phyloP scores from a whole-genome alignment of 768 basidiomycete genomes.

The Lactarius deliciosus region DNA sequence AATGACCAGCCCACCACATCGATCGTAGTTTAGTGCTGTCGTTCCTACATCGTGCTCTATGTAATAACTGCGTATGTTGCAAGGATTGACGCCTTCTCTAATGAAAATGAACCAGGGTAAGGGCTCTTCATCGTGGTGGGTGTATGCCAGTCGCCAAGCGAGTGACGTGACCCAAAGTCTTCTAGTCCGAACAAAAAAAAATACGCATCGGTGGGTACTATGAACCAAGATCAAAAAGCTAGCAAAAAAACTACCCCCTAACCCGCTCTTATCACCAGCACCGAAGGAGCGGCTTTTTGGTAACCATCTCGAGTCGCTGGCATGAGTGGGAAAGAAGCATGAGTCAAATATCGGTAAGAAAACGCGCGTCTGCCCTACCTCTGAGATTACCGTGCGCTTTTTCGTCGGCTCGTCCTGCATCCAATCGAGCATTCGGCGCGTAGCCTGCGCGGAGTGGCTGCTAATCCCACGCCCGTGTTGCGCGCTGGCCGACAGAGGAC shows the following conservation, averaged over 20 bases:
- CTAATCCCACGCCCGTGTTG: conserved; percentile 40
- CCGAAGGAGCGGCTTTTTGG: conserved; percentile 65
- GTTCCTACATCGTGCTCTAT: not conserved
- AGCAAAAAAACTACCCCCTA: conserved; percentile 16
- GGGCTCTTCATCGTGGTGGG: not conserved
- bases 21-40: not conserved
- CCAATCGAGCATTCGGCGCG: conserved; percentile 45
- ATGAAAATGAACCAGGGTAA: not conserved
- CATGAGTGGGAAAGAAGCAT: not conserved
- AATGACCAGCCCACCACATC: not conserved
- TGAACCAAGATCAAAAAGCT: not conserved
- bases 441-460: conserved; percentile 35
- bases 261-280: conserved; percentile 53
- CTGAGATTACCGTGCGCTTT: conserved; percentile 65
- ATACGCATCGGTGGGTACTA: not conserved
- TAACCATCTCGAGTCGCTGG: conserved; percentile 73
- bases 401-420: conserved; percentile 43
- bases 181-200: conserved; percentile 10
- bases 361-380: conserved; percentile 45
- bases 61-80: not conserved
- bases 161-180: not conserved
- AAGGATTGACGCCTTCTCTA: not conserved
- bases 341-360: not conserved
- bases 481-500: conserved; percentile 34
- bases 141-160: not conserved